Evolutionary conservation across 2,329 filamentous ascomycete genomes (phyloP).

Genomic region (Neophaeococcomyces mojaviensis): DNA sequence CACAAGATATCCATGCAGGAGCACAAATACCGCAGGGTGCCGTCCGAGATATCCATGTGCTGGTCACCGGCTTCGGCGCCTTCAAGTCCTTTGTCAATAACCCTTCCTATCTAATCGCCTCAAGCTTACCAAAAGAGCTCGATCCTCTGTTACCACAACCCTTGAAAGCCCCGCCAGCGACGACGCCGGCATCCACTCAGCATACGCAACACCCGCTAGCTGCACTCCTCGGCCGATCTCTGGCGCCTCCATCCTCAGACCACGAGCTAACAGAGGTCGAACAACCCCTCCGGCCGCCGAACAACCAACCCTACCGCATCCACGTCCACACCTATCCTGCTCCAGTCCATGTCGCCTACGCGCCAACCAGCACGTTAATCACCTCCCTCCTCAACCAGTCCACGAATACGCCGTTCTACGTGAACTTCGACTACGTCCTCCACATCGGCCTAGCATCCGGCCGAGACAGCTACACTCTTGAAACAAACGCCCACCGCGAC

Average conservation of each 20-base stretch:
- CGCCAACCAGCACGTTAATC: conserved; percentile 54
- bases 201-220: conserved; percentile 2
- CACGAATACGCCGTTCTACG: conserved; percentile 22
- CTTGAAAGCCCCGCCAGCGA: conserved; percentile 20
- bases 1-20: not conserved
- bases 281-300: conserved; percentile 9
- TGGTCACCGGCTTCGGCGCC: conserved; percentile 52
- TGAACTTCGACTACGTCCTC: conserved; percentile 52
- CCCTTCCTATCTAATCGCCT: conserved; percentile 73
- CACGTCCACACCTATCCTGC: conserved; percentile 58
- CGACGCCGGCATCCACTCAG: conserved; percentile 34
- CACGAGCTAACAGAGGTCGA: not conserved
- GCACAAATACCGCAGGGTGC: conserved; percentile 4
- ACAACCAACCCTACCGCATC: conserved; percentile 33
- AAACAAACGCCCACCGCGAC: conserved; percentile 62
- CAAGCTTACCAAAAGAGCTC: conserved; percentile 58
- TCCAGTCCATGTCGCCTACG: conserved; percentile 65
- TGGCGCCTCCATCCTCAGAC: not conserved
- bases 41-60: conserved; percentile 38
- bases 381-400: conserved; percentile 52
- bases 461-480: conserved; percentile 60
- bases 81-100: conserved; percentile 70
- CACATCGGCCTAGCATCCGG: conserved; percentile 73
- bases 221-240: not conserved
- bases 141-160: conserved; percentile 31